Conservation (phyloP, 2,329 filamentous ascomycete species). For the Ceratocystis huliohia region DNA sequence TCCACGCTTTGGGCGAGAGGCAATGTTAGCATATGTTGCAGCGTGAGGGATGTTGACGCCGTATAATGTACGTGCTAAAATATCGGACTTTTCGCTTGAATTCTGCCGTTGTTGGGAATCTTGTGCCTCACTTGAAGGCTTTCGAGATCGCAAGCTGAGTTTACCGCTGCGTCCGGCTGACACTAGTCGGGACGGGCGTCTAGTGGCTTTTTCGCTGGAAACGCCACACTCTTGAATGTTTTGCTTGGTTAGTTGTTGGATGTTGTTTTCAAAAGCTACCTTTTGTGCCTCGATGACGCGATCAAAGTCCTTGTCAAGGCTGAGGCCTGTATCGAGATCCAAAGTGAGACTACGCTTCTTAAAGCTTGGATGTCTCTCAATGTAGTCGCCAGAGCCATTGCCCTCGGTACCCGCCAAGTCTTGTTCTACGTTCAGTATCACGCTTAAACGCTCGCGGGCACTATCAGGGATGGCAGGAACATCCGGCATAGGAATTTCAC, state of each 20-base stretch:
- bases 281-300: constrained; percentile 93
- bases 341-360: constrained; percentile 74
- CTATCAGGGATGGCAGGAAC: constrained; percentile 34
- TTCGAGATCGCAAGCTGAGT: neutral
- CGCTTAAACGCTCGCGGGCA: constrained; percentile 44
- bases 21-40: constrained; percentile 46
- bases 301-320: constrained; percentile 85
- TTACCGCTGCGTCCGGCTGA: constrained; percentile 4
- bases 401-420: constrained; percentile 29
- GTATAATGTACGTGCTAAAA: constrained; percentile 10
- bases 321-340: constrained; percentile 70
- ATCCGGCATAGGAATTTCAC: constrained; percentile 51
- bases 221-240: neutral
- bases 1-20: constrained; percentile 64
- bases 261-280: constrained; percentile 48
- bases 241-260: neutral
- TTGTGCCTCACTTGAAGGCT: constrained; percentile 10
- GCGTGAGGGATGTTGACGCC: constrained; percentile 19
- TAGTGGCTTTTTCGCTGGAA: constrained; percentile 10
- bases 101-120: constrained; percentile 3
- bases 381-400: constrained; percentile 29
- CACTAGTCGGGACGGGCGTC: constrained; percentile 10
- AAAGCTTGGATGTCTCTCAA: constrained; percentile 57
- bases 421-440: constrained; percentile 36
- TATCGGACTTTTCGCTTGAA: constrained; percentile 12